phyloP scores from a whole-genome alignment of 768 basidiomycete species.

The Peribolospora kevripleyi region DNA sequence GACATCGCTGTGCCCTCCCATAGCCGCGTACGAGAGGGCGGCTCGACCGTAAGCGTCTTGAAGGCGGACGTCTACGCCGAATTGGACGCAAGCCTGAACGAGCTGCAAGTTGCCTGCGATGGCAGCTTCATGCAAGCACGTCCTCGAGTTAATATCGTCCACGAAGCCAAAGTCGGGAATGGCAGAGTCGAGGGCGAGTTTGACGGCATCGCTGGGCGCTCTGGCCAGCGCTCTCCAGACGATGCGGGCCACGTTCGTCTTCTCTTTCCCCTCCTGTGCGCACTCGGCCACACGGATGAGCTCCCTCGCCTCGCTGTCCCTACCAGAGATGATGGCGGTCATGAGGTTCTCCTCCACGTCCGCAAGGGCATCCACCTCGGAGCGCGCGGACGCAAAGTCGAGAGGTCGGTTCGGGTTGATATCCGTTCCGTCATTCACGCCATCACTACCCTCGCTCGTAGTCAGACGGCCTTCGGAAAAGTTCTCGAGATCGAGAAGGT shows the following conservation, averaged over 20 bases:
- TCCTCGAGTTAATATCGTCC: constrained; percentile 90
- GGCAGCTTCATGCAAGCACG: constrained; percentile 77
- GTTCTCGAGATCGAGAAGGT: constrained; percentile 41
- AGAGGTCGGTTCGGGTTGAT: too few species aligned
- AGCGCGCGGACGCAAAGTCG: not conserved
- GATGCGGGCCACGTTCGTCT: constrained; percentile 58
- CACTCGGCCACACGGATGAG: constrained; percentile 31
- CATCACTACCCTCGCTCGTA: constrained; percentile 6
- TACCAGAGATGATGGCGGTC: constrained; percentile 42
- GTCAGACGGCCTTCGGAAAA: constrained; percentile 44
- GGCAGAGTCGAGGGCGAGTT: constrained; percentile 33
- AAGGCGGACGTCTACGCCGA: constrained; percentile 43
- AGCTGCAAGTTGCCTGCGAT: constrained; percentile 57
- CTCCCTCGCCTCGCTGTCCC: constrained; percentile 24
- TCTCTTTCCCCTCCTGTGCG: constrained; percentile 27
- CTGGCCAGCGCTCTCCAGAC: constrained; percentile 50
- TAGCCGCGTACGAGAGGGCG: constrained; percentile 82
- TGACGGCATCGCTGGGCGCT: constrained; percentile 43
- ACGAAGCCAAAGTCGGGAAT: constrained; percentile 72
- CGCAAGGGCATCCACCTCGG: constrained; percentile 41
- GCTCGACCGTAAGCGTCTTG: constrained; percentile 78
- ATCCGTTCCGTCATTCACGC: constrained; percentile 23
- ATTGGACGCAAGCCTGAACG: constrained; percentile 53
- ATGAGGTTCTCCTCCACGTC: constrained; percentile 73
- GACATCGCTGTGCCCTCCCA: constrained; percentile 60